Percentiles rank a stretch among this genome's conserved stretches.
Conservation (phyloP, 495 filamentous ascomycete genomes). For the Cercophora newfieldiana region DNA sequence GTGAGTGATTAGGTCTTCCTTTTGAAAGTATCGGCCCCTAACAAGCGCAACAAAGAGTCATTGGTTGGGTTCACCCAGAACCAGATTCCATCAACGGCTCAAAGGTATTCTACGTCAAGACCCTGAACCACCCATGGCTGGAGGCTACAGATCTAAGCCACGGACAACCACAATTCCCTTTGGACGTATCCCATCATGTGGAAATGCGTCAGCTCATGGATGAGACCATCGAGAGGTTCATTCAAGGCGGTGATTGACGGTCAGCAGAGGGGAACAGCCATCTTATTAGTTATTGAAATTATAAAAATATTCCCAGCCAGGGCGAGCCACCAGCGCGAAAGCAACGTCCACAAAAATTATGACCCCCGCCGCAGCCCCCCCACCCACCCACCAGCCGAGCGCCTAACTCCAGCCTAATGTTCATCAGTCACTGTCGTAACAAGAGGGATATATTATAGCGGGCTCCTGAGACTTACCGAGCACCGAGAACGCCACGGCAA, state of each 20-base stretch:
- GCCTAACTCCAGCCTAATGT: too few species aligned
- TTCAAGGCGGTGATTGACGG: constrained; percentile 15
- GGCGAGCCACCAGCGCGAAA: too few species aligned
- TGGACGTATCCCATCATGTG: constrained; percentile 11
- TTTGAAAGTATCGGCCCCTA: background rate
- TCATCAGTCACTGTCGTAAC: too few species aligned
- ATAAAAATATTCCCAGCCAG: too few species aligned
- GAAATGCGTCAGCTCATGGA: constrained; percentile 12
- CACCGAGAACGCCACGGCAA: too few species aligned
- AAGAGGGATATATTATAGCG: too few species aligned
- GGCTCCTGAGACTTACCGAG: too few species aligned
- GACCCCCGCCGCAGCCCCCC: too few species aligned
- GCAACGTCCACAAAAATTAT: too few species aligned
- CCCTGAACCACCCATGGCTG: constrained; percentile 12
- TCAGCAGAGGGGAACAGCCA: too few species aligned
- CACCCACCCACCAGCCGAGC: too few species aligned
- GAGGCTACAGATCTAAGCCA: constrained; percentile 6
- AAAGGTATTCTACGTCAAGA: constrained; percentile 15
- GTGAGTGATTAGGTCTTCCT: constrained; percentile 5
- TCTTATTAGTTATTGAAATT: too few species aligned
- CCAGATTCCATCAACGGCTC: constrained; percentile 11
- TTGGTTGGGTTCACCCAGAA: constrained; percentile 13
- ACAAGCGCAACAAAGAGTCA: constrained; percentile 11
- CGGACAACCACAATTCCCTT: constrained; percentile 4
- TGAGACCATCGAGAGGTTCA: constrained; percentile 14